Evolutionary conservation across 2,329 filamentous ascomycete species (phyloP).

Genomic region (Penicillium sp.): DNA sequence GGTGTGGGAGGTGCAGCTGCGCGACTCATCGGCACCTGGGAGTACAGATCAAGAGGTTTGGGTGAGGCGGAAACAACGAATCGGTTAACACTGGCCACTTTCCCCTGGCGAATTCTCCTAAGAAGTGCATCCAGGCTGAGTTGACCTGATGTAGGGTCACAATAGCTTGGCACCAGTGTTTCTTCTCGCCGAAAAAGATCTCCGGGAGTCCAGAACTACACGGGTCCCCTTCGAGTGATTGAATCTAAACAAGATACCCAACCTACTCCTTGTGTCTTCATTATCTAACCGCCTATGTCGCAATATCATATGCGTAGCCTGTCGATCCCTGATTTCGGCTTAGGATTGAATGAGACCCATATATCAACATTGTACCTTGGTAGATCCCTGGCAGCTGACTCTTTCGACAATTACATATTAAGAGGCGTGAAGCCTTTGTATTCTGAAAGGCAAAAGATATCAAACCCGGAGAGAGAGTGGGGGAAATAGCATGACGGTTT

Average conservation of each 20-base stretch:
- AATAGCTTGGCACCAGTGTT: background rate
- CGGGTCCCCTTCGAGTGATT: background rate
- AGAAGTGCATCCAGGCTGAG: no score
- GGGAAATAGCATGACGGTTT: background rate
- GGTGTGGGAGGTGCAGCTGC: conserved; percentile 62
- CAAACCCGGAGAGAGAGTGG: background rate
- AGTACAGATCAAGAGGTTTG: conserved; percentile 31
- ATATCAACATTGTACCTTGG: no score
- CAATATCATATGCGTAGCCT: background rate
- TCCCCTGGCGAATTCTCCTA: no score
- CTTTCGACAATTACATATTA: background rate
- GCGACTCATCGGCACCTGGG: conserved; percentile 26
- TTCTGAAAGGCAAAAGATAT: no score
- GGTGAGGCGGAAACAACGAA: conserved; percentile 35
- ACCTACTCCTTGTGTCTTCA: background rate
- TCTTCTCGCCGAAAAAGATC: background rate
- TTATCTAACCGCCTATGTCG: background rate
- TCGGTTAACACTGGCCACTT: conserved; percentile 21
- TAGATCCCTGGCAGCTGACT: background rate
- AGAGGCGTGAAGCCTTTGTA: background rate
- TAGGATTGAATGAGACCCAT: background rate
- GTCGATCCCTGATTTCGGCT: background rate
- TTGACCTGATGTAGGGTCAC: background rate
- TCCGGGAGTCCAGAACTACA: background rate
- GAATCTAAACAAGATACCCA: background rate